A percentile compares a stretch with the other conserved stretches of the same genome.
Conservation (phyloP, 192 early-diverging fungal genomes). For the Mortierella antarctica region DNA sequence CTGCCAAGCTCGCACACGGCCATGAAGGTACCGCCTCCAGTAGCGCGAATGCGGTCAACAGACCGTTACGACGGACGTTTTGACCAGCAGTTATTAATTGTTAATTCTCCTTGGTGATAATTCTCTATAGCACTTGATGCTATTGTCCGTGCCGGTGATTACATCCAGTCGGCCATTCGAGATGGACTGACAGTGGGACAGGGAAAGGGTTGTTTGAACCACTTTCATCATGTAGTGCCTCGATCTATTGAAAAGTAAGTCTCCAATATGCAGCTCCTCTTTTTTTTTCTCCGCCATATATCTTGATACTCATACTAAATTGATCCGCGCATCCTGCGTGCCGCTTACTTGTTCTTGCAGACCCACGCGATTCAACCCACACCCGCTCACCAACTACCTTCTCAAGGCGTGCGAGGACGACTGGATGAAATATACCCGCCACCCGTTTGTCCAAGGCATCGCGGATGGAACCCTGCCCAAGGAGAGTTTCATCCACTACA, state of each 20-base stretch:
- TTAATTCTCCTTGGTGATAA: neutral
- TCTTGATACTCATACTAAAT: neutral
- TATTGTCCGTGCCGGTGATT: conserved; percentile 65
- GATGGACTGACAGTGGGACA: conserved; percentile 68
- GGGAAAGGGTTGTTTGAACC: conserved; percentile 83
- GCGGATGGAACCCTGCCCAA: conserved; percentile 78
- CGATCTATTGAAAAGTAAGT: conserved; percentile 59
- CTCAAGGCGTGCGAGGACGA: conserved; percentile 51
- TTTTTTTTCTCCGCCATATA: neutral
- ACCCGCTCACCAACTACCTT: conserved; percentile 59
- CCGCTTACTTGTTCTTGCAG: conserved; percentile 13
- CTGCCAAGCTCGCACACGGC: conserved; percentile 73
- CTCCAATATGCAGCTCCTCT: neutral
- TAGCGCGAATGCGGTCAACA: too few species aligned
- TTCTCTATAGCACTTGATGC: conserved; percentile 60
- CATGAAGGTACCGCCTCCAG: conserved; percentile 37
- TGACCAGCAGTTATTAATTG: neutral
- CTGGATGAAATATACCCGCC: conserved; percentile 77
- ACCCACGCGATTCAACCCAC: conserved; percentile 57
- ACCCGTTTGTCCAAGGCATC: conserved; percentile 81
- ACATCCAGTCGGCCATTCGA: conserved; percentile 74
- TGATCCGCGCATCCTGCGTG: neutral
- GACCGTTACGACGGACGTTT: neutral
- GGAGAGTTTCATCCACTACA: conserved; percentile 79
- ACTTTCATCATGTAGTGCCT: conserved; percentile 65